Evolutionary conservation across 352 stramenopile genomes (phyloP), one percentile per base, ranked within the genome.

Genomic region (Phytophthora litchii): DNA sequence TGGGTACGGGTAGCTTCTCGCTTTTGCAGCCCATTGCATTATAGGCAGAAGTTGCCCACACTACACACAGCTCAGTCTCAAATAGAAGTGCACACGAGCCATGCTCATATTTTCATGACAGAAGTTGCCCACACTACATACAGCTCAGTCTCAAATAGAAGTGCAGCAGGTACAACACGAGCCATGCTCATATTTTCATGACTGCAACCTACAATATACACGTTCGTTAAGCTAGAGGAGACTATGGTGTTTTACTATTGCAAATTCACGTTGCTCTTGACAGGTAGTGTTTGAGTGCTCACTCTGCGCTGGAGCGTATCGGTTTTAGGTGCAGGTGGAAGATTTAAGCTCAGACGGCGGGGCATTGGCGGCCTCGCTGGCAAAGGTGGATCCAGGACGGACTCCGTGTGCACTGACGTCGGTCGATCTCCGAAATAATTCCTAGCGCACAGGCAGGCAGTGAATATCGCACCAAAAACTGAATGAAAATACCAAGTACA

Each of bases 1-100:
- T 98, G 43, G 97, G 97, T 70, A 99, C 97, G 34, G 97, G 97
- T 43, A 92, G 88, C 65, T 99, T 99, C 79, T 95, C 96, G 70
- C 89, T 98, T 58, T 80, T 97, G 74, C 78, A 96, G 47, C 88
- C 86, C 1, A 76, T 96, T 72, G 70, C 81, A 76, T 74, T 90
- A 78, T 92, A 85, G 80, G 44, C 49, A 48, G 38, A 59, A 60
- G 38, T 34, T 4, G 19, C n/a, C 37, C 23, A 27, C 27, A 56
- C 20, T 31, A 41, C 32, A 48, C 38, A 52, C 36, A 66, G 49
- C 10, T 12, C 29, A 34, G 10, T 34, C 29, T 9, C 54, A 58
- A 62, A 64, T 67, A 60, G 57, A 67, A 57, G 49, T 53, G 53
- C 36, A 61, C 51, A 64, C 29, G 54, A 64, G 54, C 61, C 57